Percentiles rank a stretch among this genome's conserved stretches.
Conservation (phyloP, 805 yeast genomes). For the Hanseniaspora clermontiae region DNA sequence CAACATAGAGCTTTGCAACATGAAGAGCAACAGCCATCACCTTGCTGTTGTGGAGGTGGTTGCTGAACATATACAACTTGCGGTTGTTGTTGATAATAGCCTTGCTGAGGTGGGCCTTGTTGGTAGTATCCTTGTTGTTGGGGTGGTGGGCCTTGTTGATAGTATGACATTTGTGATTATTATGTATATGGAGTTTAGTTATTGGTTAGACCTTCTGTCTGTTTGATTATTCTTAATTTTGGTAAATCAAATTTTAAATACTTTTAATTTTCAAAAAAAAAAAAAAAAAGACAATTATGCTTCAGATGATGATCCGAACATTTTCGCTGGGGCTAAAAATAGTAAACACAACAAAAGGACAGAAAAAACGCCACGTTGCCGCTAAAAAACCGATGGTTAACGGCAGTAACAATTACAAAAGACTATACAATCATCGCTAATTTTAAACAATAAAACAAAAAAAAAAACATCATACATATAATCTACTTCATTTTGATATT, state of each 20-base stretch:
- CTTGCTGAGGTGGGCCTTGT: conserved; percentile 19
- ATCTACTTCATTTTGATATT: neutral
- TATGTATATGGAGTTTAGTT: neutral
- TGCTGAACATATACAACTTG: conserved; percentile 22
- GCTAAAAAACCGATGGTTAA: neutral
- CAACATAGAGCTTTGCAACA: conserved; percentile 25
- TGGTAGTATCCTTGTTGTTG: conserved; percentile 12
- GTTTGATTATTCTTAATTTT: too few species aligned
- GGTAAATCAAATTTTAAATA: too few species aligned
- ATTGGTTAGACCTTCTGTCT: too few species aligned
- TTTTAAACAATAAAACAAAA: neutral
- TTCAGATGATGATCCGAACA: neutral
- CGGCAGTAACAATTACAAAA: neutral
- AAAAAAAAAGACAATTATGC: too few species aligned
- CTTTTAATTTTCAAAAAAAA: too few species aligned
- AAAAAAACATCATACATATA: neutral
- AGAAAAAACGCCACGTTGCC: neutral
- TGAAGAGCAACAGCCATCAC: conserved; percentile 22
- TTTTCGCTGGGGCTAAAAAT: neutral
- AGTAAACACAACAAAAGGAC: neutral
- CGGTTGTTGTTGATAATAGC: conserved; percentile 19
- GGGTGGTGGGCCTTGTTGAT: conserved; percentile 16
- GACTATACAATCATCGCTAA: too few species aligned
- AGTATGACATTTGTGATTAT: neutral
- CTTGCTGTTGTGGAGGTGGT: conserved; percentile 17